Percentiles rank a stretch among this genome's conserved stretches.
Evolutionary conservation across 2,329 filamentous ascomycete genomes (phyloP).

Genomic region (Claviceps arundinis): DNA sequence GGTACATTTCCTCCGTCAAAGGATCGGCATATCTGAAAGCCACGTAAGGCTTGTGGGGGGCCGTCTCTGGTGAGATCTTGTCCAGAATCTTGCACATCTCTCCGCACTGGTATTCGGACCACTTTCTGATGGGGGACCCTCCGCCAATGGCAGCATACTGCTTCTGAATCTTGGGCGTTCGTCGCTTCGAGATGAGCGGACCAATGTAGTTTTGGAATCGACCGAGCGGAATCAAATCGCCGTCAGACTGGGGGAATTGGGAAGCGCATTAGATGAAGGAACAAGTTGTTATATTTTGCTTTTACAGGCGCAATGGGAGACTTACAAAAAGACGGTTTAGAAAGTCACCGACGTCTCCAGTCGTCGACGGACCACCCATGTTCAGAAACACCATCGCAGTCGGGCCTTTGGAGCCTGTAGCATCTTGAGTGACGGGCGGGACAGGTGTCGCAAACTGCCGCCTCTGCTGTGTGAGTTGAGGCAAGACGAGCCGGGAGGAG

Average conservation of each 20-base stretch:
- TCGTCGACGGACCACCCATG: constrained; percentile 90
- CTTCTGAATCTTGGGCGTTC: constrained; percentile 92
- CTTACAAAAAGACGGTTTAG: constrained; percentile 82
- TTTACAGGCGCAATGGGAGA: constrained; percentile 5
- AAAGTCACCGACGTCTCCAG: constrained; percentile 78
- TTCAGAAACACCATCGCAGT: constrained; percentile 99
- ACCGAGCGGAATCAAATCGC: constrained; percentile 88
- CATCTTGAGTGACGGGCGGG: constrained; percentile 70
- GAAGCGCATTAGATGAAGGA: constrained; percentile 3
- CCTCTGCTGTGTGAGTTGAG: constrained; percentile 18
- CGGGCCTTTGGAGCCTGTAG: constrained; percentile 57
- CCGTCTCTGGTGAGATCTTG: constrained; percentile 78
- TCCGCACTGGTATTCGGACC: constrained; percentile 85
- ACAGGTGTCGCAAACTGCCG: constrained; percentile 30
- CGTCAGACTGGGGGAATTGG: constrained; percentile 54
- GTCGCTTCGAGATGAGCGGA: constrained; percentile 68
- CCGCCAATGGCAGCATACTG: constrained; percentile 93
- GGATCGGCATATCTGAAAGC: constrained; percentile 93
- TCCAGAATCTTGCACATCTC: constrained; percentile 98
- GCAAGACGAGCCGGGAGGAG: constrained; percentile 15
- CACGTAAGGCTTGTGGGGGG: constrained; percentile 93
- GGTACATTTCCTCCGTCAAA: constrained; percentile 88
- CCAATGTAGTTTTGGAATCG: constrained; percentile 83
- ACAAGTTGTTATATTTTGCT: neutral
- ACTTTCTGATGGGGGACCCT: constrained; percentile 94